Base-by-base conservation (phyloP, 2,329 filamentous ascomycete genomes). In the Fusarium miscanthi region DNA sequence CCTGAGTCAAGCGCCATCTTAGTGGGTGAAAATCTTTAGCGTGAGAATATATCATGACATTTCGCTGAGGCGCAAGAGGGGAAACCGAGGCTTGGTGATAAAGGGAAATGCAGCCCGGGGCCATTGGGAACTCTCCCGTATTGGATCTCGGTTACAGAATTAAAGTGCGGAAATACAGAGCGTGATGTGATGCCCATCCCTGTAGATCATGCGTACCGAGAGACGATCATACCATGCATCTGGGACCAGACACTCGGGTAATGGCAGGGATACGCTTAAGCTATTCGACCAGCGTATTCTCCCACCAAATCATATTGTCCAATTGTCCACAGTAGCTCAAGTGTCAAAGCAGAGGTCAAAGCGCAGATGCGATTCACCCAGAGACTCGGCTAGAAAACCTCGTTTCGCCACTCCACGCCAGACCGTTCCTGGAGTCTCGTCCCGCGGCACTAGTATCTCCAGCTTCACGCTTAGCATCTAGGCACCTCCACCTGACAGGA, bases 341-440 rank as follows among this genome's bases (percentile, higher is more conserved):
- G 23, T 23, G 21, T 46, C 40, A 33, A 43, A 57, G 25, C 49
- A 9, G 30, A 10, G 49, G 40, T 57, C 59, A 57, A 38, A 61
- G 59, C 59, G 40, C 25, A 45, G 30, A 35, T 30, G 33, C 25
- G 13, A 31, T 21, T 52, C 56, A 41, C 27, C 54, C 23, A 48
- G 23, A 33, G 33, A 40, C 45, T 40, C 7, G 35, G 35, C n/a
- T 27, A 53, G 42, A 35, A 41, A 45, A 31, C 19, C 7, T 25
- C 25, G 35, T 51, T 59, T 63, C 38, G 60, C 54, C 45, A 59
- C 43, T 33, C 21, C 25, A 37, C 37, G 37, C 35, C 60, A 63
- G 17, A 42, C 60, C 60, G 16, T 63, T 60, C 43, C 31, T 51
- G 42, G 54, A 11, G 8, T 25, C 30, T 60, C 31, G 8, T 37